phyloP scores from a whole-genome alignment of 164 flowering plant species.

The Annona cherimola region DNA sequence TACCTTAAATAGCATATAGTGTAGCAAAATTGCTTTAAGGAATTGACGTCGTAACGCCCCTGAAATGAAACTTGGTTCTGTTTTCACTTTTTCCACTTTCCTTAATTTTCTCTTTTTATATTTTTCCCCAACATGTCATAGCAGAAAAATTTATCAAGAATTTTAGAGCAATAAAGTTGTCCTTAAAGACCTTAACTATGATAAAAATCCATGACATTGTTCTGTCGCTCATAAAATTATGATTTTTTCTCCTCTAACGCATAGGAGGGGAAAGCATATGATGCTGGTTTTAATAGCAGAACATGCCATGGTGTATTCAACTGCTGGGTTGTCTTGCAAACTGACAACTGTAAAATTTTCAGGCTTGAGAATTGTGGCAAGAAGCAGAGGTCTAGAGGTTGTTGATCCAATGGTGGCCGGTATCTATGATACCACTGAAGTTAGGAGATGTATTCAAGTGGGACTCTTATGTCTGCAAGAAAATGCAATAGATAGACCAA shows the following conservation, averaged over 20 bases:
- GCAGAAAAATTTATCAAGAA: too few species aligned
- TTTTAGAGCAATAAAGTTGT: too few species aligned
- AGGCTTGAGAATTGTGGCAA: slow-evolving; percentile 11
- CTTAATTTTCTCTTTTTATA: too few species aligned
- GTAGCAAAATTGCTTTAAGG: too few species aligned
- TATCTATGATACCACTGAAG: background rate
- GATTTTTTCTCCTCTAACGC: background rate
- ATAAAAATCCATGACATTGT: too few species aligned
- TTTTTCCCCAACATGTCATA: too few species aligned
- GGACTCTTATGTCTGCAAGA: slow-evolving; percentile 13
- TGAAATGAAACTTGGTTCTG: too few species aligned
- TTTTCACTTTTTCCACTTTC: too few species aligned
- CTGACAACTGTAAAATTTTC: background rate
- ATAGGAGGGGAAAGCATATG: background rate
- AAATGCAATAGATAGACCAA: slow-evolving; percentile 6
- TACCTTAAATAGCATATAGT: too few species aligned
- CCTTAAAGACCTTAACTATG: too few species aligned
- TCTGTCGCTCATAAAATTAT: too few species aligned
- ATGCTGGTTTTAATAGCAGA: background rate
- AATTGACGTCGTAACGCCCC: too few species aligned
- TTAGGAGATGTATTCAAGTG: slow-evolving; percentile 14
- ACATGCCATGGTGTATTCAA: background rate
- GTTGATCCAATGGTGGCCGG: background rate
- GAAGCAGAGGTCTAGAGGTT: slow-evolving; percentile 8
- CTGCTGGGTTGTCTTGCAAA: background rate